Evolutionary conservation across 2,329 filamentous ascomycete genomes (phyloP).

Genomic region (Teratosphaeria viscida): DNA sequence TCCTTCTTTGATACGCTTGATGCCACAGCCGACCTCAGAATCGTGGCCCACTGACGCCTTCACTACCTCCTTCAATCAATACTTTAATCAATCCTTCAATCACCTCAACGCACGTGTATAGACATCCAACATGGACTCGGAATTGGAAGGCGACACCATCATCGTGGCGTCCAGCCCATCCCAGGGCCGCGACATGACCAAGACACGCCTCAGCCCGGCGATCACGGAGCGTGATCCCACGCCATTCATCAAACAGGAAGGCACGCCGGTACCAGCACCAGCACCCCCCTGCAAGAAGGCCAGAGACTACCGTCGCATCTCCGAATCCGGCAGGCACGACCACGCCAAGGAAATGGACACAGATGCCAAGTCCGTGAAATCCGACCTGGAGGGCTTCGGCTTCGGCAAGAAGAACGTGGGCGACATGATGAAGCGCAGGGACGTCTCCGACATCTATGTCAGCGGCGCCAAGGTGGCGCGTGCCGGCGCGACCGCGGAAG

Average conservation of each 20-base stretch:
- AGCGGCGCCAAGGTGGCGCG: not conserved
- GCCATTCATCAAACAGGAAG: not conserved
- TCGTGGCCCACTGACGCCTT: not conserved
- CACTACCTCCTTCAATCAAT: not conserved
- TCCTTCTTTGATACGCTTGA: not conserved
- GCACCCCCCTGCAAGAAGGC: not conserved
- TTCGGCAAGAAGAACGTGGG: not conserved
- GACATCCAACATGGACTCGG: not conserved
- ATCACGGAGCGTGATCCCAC: not conserved
- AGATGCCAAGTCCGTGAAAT: not conserved
- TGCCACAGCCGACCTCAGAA: not conserved
- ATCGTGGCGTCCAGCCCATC: not conserved
- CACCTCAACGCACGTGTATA: not conserved
- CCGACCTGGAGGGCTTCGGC: slow-evolving; percentile 5
- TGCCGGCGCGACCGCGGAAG: not conserved
- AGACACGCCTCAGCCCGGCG: not conserved
- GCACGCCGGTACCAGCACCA: not conserved
- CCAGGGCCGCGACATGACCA: not conserved
- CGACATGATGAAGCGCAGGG: not conserved
- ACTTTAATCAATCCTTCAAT: not conserved
- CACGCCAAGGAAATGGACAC: not conserved
- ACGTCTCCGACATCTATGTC: not conserved
- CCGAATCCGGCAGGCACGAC: not conserved
- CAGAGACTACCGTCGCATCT: not conserved
- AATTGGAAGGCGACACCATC: not conserved